Base-by-base conservation (phyloP, 1,284 basidiomycete genomes). In the Tylopilus sp. region DNA sequence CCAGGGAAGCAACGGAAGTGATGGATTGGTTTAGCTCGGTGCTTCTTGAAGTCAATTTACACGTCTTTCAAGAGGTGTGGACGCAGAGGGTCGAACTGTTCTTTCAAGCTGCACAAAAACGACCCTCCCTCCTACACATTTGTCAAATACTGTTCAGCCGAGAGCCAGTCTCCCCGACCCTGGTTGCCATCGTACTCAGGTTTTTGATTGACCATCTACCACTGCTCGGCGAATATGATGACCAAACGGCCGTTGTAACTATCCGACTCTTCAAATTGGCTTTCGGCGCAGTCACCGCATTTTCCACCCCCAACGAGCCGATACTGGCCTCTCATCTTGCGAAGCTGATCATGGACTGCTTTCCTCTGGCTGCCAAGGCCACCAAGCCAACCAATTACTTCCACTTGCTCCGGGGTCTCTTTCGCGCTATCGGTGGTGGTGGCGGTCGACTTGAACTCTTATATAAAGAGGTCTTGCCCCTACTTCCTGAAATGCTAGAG, bases 221-320 rank as follows among this genome's bases (percentile, higher is more conserved):
- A 26, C 73, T 87, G 41, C 80, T 99, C 2, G 95, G 94, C 42
- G 86, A 92, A 56, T 83, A 88, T 63, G 88, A 94, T 60, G 88
- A 92, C 60, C 76, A 85, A 58, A 85, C 83, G 10, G 85, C 88
- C 2, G 83, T 88, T 1, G 82, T 89, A 37, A 89, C 88, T 10
- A 85, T 99, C 52, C 82, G 93, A 46, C 76, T 98, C 52, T 99
- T 94, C 82, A 99, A 98, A 74, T 90, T 97, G 81, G 88, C 93
- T 8, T 99, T 99, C 71, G 80, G 83, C 58, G 91, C 95, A 3
- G 92, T 99, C 55, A 85, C 86, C 33, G 70, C 82, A 51, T 88
- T 84, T 68, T 88, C 94, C 30, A 71, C 73, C 28, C 73, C 80
- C 33, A 99, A 98, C 70, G 96, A 99, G 71, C 81, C 86, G 15